Conservation (phyloP, 106 monocot species). For the Xerophyta viscosa region DNA sequence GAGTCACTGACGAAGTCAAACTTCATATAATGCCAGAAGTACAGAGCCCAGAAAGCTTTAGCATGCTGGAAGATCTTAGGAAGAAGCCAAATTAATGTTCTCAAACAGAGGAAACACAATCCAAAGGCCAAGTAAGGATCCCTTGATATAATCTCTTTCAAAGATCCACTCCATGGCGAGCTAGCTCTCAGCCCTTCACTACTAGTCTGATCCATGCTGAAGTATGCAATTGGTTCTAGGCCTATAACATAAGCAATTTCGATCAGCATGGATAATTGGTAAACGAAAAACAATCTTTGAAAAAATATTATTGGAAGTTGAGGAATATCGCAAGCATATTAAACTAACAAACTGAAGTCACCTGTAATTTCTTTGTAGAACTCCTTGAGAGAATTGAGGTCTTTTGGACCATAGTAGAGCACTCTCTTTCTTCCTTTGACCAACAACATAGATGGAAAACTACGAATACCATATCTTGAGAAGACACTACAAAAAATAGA, state of each 20-base stretch:
- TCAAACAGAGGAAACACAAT: slow-evolving; percentile 46
- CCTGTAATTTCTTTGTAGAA: slow-evolving; percentile 75
- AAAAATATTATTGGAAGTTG: neutral
- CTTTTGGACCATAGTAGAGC: slow-evolving; percentile 49
- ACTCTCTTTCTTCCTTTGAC: slow-evolving; percentile 33
- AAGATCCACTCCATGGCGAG: slow-evolving; percentile 12
- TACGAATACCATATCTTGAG: slow-evolving; percentile 75
- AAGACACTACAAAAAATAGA: slow-evolving; percentile 40
- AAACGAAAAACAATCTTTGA: too few relatives aligned
- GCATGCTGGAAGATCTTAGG: slow-evolving; percentile 22
- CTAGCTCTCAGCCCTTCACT: slow-evolving; percentile 1
- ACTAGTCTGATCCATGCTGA: slow-evolving; percentile 22
- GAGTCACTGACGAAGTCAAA: slow-evolving; percentile 40
- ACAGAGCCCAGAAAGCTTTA: slow-evolving; percentile 25
- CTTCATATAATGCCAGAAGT: slow-evolving; percentile 24
- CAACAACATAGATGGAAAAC: slow-evolving; percentile 71
- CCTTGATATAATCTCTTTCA: slow-evolving; percentile 24
- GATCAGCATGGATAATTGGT: too few relatives aligned
- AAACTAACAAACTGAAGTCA: slow-evolving; percentile 9
- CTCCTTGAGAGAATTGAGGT: slow-evolving; percentile 44
- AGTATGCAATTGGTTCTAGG: slow-evolving; percentile 42
- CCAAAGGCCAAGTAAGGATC: slow-evolving; percentile 58
- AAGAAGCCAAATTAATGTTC: slow-evolving; percentile 21
- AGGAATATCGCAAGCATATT: neutral
- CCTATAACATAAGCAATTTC: slow-evolving; percentile 34